These are phyloP conservation scores for Entomortierella chlamydospora DNA, from an alignment of 192 early-diverging fungal genomes.

Conservation along the genomic window DNA sequence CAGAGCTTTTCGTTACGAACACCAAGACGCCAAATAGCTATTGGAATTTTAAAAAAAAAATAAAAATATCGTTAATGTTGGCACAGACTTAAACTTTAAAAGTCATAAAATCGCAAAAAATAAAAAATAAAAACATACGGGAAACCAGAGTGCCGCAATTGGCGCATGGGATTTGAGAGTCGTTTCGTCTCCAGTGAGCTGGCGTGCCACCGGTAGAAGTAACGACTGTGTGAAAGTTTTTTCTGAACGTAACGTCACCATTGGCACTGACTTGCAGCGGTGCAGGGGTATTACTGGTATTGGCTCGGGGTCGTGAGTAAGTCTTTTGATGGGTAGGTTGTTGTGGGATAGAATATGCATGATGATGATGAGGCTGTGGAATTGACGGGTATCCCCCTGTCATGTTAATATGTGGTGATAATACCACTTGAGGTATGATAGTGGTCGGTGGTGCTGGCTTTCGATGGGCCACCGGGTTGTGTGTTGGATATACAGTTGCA, in stretches of 20 bases:
- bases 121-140: constrained; percentile 14
- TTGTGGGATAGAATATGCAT: constrained; percentile 30
- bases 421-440: constrained; percentile 28
- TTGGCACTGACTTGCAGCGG: constrained; percentile 29
- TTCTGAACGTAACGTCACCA: constrained; percentile 42
- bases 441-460: constrained; percentile 9
- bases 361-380: constrained; percentile 23
- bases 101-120: not conserved
- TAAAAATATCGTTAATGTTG: not conserved
- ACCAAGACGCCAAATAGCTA: constrained; percentile 51
- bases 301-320: not conserved
- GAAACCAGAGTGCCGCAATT: constrained; percentile 46
- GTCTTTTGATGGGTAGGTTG: constrained; percentile 36
- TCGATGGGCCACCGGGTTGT: constrained; percentile 20
- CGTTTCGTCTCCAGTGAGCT: constrained; percentile 44
- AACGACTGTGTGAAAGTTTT: constrained; percentile 43
- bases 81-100: not conserved
- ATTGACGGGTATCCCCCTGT: constrained; percentile 44
- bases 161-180: constrained; percentile 40
- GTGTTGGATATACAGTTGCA: constrained; percentile 31
- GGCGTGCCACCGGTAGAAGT: constrained; percentile 35
- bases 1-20: constrained; percentile 44
- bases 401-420: constrained; percentile 51
- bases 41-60: not conserved
- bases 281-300: not conserved